phyloP scores from a whole-genome alignment of 1,139 yeast species.

The Zhuliangozyma blackwelliae region DNA sequence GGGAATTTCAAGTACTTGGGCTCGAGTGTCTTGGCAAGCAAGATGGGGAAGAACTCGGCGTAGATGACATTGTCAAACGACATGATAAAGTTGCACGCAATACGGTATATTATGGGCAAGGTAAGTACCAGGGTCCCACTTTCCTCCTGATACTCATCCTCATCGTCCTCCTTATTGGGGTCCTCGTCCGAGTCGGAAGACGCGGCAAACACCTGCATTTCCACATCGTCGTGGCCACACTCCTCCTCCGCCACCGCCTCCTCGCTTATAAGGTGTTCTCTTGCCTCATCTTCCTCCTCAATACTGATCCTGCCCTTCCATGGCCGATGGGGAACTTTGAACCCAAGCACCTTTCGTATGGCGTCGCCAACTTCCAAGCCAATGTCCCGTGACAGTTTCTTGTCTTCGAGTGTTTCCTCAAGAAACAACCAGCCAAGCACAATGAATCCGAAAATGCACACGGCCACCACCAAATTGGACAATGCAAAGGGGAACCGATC shows the following conservation, averaged over 20 bases:
- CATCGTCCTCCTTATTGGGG: background rate
- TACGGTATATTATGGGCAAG: conserved; percentile 18
- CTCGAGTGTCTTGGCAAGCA: conserved; percentile 45
- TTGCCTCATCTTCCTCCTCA: background rate
- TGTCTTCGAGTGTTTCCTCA: conserved; percentile 23
- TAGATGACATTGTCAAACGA: conserved; percentile 44
- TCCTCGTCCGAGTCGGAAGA: too few relatives aligned
- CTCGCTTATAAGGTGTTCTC: background rate
- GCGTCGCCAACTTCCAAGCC: conserved; percentile 55
- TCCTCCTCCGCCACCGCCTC: conserved; percentile 4
- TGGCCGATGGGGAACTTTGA: conserved; percentile 26
- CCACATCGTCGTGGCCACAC: background rate
- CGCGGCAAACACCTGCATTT: background rate
- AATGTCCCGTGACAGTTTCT: conserved; percentile 38
- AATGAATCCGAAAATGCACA: conserved; percentile 30
- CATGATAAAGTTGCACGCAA: conserved; percentile 10
- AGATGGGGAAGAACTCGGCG: conserved; percentile 57
- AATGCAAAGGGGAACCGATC: conserved; percentile 49
- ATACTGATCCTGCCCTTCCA: conserved; percentile 18
- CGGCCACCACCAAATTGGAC: conserved; percentile 53
- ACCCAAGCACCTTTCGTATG: conserved; percentile 30
- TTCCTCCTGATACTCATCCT: conserved; percentile 3
- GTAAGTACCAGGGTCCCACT: conserved; percentile 18
- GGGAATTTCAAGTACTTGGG: conserved; percentile 35
- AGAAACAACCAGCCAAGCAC: conserved; percentile 38